Conservation (phyloP, 129 eudicot genomes). For the Centella asiatica region DNA sequence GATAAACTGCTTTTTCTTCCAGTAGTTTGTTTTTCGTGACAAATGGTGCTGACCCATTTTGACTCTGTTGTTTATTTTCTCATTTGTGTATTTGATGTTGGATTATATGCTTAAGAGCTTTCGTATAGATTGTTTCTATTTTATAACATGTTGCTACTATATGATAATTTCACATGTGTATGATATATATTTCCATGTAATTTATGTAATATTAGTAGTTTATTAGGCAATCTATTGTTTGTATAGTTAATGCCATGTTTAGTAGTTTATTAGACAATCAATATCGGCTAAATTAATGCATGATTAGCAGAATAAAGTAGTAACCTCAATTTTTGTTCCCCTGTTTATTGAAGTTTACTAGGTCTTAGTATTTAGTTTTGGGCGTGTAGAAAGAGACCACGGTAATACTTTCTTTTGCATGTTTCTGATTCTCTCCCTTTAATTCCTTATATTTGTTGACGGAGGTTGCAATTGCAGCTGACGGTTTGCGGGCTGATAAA, state of each 20-base stretch:
- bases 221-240: too few relatives aligned
- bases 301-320: background rate
- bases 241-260: background rate
- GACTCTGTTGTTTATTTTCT: background rate
- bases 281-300: background rate
- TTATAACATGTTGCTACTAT: too few relatives aligned
- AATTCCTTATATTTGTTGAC: background rate
- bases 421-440: background rate
- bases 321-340: background rate
- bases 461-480: slow-evolving; percentile 57
- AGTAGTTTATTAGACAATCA: background rate
- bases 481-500: slow-evolving; percentile 92
- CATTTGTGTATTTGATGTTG: background rate
- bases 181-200: too few relatives aligned
- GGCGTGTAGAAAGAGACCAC: background rate
- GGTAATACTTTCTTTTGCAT: background rate
- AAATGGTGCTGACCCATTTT: background rate
- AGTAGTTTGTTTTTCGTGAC: background rate
- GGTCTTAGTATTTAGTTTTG: background rate
- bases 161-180: too few relatives aligned
- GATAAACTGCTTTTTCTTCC: background rate
- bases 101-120: background rate
- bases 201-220: too few relatives aligned
- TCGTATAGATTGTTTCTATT: too few relatives aligned
- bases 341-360: background rate